Base-by-base conservation (phyloP, 768 basidiomycete genomes). In the Suillus occidentalis region DNA sequence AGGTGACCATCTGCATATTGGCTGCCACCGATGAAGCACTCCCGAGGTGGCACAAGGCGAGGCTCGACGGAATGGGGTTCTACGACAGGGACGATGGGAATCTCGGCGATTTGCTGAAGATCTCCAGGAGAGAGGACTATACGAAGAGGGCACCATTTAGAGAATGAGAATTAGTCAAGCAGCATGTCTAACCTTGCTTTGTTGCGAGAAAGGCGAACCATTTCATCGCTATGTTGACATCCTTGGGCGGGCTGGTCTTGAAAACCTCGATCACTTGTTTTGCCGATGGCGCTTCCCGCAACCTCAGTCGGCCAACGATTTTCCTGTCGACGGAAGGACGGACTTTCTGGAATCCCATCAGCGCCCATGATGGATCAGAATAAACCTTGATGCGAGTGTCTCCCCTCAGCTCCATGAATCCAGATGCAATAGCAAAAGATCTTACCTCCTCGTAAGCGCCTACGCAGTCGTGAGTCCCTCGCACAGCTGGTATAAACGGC, bases 401-500 rank as follows among this genome's bases (percentile, higher is more conserved):
- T 25, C 18, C 1, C 18, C 12, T 58, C 57, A 63, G 12, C 3
- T 60, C 25, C 18, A 40, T 13, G 37, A 34, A 40, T 42, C 9
- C 42, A 20, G 45, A 52, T 13, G 36, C 36, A 50, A 60, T n/a
- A 60, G 37, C 14, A 63, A 60, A 47, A 40, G 47, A 28, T 68
- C 80, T 45, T 50, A 91, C 92, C 73, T 92, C 87, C 66, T 81
- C 80, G n/a, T 88, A 88, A 37, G 83, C 84, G 0, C 85, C 88
- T 63, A 92, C 71, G 58, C 83, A 81, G 13, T 76, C 69, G 12
- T 80, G 81, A 9, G 80, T 76, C 1, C 80, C 77, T 39, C 81
- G 81, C 2, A 84, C 66, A 3, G 92, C 88, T 2, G 96, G 95
- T 49, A 98, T 84, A 78, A 91, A 98, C 0, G 89, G 79, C 16